A percentile compares a stretch with the other conserved stretches of the same genome.
phyloP scores from a whole-genome alignment of 768 basidiomycete genomes.

The Pisolithus albus region DNA sequence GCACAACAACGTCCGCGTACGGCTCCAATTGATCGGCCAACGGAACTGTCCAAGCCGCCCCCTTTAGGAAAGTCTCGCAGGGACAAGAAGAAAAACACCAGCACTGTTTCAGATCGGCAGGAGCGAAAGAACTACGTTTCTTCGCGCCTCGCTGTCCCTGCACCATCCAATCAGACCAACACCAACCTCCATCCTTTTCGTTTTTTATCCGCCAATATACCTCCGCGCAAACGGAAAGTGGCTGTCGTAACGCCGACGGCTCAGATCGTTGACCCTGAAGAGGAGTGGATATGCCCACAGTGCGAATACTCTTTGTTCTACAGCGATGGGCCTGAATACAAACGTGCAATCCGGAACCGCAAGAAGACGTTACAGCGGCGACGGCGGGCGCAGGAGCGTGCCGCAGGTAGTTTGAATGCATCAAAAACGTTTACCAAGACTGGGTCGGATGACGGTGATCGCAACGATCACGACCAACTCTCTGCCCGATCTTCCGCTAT shows the following conservation, averaged over 20 bases:
- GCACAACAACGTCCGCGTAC: slow-evolving; percentile 33
- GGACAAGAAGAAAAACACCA: slow-evolving; percentile 90
- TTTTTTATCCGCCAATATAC: slow-evolving; percentile 65
- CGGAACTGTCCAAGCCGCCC: slow-evolving; percentile 35
- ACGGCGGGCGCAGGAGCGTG: slow-evolving; percentile 64
- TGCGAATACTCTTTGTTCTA: slow-evolving; percentile 94
- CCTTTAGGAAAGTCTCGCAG: slow-evolving; percentile 24
- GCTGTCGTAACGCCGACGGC: slow-evolving; percentile 21
- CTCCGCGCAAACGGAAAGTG: slow-evolving; percentile 36
- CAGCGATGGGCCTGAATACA: slow-evolving; percentile 66
- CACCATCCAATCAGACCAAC: slow-evolving; percentile 32
- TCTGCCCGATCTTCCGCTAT: slow-evolving; percentile 1
- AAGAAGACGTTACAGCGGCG: slow-evolving; percentile 73
- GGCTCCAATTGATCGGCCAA: slow-evolving; percentile 26
- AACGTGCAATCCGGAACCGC: slow-evolving; percentile 58
- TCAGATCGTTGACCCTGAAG: slow-evolving; percentile 50
- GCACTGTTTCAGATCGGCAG: slow-evolving; percentile 91
- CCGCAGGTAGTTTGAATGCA: slow-evolving; percentile 31
- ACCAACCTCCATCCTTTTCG: slow-evolving; percentile 44
- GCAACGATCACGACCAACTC: slow-evolving; percentile 12
- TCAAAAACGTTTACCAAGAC: slow-evolving; percentile 17
- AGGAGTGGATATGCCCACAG: slow-evolving; percentile 92
- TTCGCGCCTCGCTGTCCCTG: slow-evolving; percentile 61
- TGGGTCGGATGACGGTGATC: slow-evolving; percentile 21
- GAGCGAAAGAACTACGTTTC: slow-evolving; percentile 92